Evolutionary conservation across 2,329 filamentous ascomycete genomes (phyloP).

Genomic region (Fusarium sp.): DNA sequence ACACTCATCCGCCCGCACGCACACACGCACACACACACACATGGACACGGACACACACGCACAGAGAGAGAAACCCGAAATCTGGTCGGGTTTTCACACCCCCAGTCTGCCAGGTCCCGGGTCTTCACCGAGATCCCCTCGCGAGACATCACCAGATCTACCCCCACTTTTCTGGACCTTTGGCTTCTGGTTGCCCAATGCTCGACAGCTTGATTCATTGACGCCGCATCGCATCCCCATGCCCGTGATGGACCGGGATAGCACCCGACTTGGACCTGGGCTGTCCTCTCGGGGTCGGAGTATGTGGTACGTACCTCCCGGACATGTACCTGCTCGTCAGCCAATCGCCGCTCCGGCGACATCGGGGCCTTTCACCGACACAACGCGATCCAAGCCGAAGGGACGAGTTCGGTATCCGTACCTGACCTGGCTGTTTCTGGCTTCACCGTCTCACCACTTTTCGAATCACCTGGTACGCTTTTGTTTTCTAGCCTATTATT

Average conservation of each 20-base stretch:
- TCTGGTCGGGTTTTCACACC: conserved; percentile 3
- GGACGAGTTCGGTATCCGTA: not conserved
- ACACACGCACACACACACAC: not conserved
- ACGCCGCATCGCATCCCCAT: conserved; percentile 10
- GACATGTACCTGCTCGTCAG: not conserved
- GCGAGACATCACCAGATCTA: conserved; percentile 38
- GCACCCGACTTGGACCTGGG: conserved; percentile 10
- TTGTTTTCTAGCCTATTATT: not conserved
- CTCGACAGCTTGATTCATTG: conserved; percentile 18
- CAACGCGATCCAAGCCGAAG: conserved; percentile 33
- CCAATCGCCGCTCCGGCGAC: conserved; percentile 19
- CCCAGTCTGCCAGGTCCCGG: conserved; percentile 23
- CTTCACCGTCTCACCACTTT: conserved; percentile 10
- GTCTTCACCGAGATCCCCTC: conserved; percentile 42
- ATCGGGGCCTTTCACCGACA: conserved; percentile 30
- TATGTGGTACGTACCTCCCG: conserved; percentile 2
- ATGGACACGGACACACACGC: not conserved
- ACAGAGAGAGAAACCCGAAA: not conserved
- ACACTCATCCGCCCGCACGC: not conserved
- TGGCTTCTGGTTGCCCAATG: conserved; percentile 19
- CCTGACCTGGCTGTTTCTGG: not conserved
- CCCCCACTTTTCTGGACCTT: conserved; percentile 14
- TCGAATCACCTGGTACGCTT: not conserved
- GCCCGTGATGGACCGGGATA: conserved; percentile 12
- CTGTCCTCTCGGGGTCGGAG: not conserved